Base-by-base conservation (phyloP, 768 basidiomycete species). In the Collybiopsis luxurians region DNA sequence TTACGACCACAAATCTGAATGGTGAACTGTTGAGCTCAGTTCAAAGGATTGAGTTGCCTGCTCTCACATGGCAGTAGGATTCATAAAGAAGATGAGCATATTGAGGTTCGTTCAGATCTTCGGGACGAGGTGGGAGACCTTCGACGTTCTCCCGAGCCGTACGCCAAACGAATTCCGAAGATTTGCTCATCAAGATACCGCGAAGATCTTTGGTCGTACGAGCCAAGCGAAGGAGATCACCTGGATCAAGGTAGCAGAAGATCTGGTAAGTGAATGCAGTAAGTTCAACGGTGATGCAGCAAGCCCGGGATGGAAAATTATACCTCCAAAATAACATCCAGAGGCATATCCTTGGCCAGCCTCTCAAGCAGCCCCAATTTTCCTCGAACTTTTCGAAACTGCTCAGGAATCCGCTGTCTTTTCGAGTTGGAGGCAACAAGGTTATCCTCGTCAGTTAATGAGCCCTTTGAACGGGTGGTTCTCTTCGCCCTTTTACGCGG, bases 11-110 rank as follows among this genome's bases (percentile, higher is more conserved):
- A 73, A 61, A 72, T 65, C 70, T 73, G n/a, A 44, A 40, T 12
- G 30, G 19, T 44, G 12, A 43, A 63, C 61, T 62, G 62, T 31
- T 23, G 2, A 34, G 17, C 4, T 45, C 44, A 31, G 34, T 6
- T 6, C 5, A 23, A 30, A 47, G 23, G 31, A 26, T n/a, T 47
- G 52, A 48, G 42, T 21, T 24, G 53, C 21, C 23, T 13, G 27
- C 19, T 60, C 72, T 62, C 61, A 81, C 84, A 68, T 82, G 77
- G 56, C 83, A 85, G 61, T 77, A 73, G 2, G 74, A 75, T 53
- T 77, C 79, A 57, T 81, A 85, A 10, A 70, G 72, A 30, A 85
- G 73, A 60, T 81, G 79, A 6, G 75, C 75, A 69, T 74, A 85
- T 31, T 75, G 70, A 5, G 79, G 77, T 56, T 83, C 80, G 43